Evolutionary conservation across 2,329 filamentous ascomycete genomes (phyloP).

Genomic region (Colletotrichum scovillei): DNA sequence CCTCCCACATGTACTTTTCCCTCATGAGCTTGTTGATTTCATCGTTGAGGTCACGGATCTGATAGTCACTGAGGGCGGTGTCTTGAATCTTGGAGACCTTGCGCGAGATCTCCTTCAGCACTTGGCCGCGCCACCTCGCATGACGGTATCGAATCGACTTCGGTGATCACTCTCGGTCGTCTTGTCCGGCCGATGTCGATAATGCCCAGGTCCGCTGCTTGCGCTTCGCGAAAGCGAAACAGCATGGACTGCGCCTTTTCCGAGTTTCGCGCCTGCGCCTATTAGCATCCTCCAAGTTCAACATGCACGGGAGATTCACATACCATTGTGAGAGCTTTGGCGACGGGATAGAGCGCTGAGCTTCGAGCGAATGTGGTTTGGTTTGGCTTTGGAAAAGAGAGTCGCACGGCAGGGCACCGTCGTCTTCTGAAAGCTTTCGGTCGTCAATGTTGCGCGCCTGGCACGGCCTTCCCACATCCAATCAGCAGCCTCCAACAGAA

Average conservation of each 20-base stretch:
- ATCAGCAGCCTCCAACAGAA: slow-evolving; percentile 9
- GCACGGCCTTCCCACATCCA: slow-evolving; percentile 25
- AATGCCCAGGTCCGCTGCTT: slow-evolving; percentile 95
- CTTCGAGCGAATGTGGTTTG: neutral
- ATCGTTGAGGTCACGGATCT: slow-evolving; percentile 97
- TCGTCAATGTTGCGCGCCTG: slow-evolving; percentile 13
- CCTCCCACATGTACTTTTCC: slow-evolving; percentile 99
- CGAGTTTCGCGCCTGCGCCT: slow-evolving; percentile 86
- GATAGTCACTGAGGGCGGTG: slow-evolving; percentile 89
- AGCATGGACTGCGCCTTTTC: slow-evolving; percentile 99
- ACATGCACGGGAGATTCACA: too few species aligned
- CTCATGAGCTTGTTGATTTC: slow-evolving; percentile 99
- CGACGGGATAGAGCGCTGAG: slow-evolving; percentile 8
- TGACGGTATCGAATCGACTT: slow-evolving; percentile 82
- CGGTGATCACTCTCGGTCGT: slow-evolving; percentile 90
- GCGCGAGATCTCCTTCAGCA: slow-evolving; percentile 95
- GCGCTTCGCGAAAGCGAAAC: slow-evolving; percentile 98
- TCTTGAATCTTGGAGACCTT: slow-evolving; percentile 98
- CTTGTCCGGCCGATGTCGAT: slow-evolving; percentile 92
- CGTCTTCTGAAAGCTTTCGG: slow-evolving; percentile 24
- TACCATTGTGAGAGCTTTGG: slow-evolving; percentile 25
- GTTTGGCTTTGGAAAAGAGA: slow-evolving; percentile 7
- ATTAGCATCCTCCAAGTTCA: neutral
- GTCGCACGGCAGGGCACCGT: neutral
- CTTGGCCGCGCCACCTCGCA: slow-evolving; percentile 98